Percentiles rank a stretch among this genome's conserved stretches.
Evolutionary conservation across 78 protist genomes (phyloP).

Genomic region (Mantamonas sphyraenae): DNA sequence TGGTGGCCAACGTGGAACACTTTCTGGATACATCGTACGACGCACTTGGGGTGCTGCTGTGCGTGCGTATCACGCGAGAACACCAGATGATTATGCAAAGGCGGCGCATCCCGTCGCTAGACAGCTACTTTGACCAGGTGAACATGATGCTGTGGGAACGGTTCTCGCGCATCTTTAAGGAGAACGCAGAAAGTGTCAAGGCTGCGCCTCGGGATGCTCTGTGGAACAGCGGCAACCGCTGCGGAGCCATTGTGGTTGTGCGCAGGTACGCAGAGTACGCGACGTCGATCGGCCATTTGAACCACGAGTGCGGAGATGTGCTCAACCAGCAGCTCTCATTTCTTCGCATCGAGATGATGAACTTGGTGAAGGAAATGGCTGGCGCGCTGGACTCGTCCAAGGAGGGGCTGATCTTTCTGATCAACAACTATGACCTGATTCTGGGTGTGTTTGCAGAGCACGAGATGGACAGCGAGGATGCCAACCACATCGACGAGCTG

Average conservation of each 20-base stretch:
- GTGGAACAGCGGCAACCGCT: not conserved
- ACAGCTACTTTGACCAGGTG: not conserved
- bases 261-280: conserved; percentile 10
- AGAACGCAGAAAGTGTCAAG: not conserved
- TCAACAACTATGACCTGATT: conserved; percentile 26
- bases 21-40: not conserved
- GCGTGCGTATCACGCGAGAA: not conserved
- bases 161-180: not conserved
- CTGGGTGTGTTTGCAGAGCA: not conserved
- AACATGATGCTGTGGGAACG: not conserved
- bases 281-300: not conserved
- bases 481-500: not conserved
- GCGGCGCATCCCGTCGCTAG: not conserved
- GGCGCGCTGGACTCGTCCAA: not conserved
- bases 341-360: not conserved
- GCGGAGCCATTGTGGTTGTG: not conserved
- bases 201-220: too few relatives aligned
- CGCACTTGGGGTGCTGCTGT: conserved; percentile 2
- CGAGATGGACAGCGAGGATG: conserved; percentile 5
- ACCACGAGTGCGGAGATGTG: not conserved
- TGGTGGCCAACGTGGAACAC: not conserved
- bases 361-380: not conserved
- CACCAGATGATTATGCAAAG: not conserved
- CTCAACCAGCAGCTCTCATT: not conserved
- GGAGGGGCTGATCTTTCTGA: conserved; percentile 3